phyloP scores from a whole-genome alignment of 148 eudicot genomes.

The Nepenthes mirabilis region DNA sequence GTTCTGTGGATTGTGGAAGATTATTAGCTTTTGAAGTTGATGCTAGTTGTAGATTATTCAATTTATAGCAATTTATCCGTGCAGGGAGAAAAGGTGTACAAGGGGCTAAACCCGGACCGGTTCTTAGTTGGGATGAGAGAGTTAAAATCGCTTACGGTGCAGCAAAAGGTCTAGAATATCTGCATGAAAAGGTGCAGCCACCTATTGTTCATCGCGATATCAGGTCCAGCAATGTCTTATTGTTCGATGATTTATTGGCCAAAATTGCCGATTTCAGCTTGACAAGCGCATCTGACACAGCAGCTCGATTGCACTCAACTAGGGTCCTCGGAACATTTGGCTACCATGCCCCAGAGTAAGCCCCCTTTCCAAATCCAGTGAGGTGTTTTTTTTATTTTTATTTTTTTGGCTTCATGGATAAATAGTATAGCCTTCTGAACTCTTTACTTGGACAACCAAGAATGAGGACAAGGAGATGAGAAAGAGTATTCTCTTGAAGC shows the following conservation, averaged over 20 bases:
- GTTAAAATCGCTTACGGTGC: constrained; percentile 65
- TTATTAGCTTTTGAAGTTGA: too few species aligned
- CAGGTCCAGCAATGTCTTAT: constrained; percentile 64
- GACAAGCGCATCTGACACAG: constrained; percentile 58
- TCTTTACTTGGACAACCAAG: too few species aligned
- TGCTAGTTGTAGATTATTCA: too few species aligned
- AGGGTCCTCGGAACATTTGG: constrained; percentile 74
- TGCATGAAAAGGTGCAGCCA: constrained; percentile 73
- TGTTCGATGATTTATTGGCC: constrained; percentile 49
- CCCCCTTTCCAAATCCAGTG: neutral
- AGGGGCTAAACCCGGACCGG: constrained; percentile 70
- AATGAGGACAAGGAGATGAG: too few species aligned
- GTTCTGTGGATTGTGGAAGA: neutral
- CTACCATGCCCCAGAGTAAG: constrained; percentile 77
- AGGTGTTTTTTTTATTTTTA: too few species aligned
- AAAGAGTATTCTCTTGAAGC: too few species aligned
- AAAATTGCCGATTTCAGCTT: constrained; percentile 68
- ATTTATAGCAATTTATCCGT: neutral
- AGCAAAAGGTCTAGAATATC: constrained; percentile 60
- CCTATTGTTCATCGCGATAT: constrained; percentile 65
- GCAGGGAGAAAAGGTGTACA: constrained; percentile 73
- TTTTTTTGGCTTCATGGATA: neutral
- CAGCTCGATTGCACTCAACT: constrained; percentile 74
- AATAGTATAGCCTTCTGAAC: too few species aligned
- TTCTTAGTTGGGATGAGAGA: constrained; percentile 53